Evolutionary conservation across 2,329 filamentous ascomycete genomes (phyloP), one percentile per base, ranked within the genome.

Genomic region (Pseudogymnoascus sp.): DNA sequence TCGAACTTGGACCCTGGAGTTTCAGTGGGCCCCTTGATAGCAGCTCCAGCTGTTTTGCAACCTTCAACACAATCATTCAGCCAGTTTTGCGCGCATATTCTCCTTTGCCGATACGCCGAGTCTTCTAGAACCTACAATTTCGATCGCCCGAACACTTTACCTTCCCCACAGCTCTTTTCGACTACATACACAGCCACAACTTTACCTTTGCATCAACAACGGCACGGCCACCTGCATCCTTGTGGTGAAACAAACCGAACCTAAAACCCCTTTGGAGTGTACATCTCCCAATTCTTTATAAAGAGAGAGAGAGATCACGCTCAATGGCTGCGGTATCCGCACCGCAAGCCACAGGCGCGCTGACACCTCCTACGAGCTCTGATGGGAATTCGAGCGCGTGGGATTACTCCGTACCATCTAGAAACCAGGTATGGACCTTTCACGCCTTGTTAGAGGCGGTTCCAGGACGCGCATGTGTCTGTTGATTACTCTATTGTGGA

Each of bases 251-350:
- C 45, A 52, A 52, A 30, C 45, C 45, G 26, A 52, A 52, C 45
- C 45, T 19, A 30, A 52, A 52, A 52, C 45, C 26, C 26, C 45
- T 30, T 52, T 52, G 45, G 45, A 52, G 45, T 10, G 45, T 30
- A 52, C 30, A 52, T 19, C 45, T 30, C 45, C 45, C 23, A 26
- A 52, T 30, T 52, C 45, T 30, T 52, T 23, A 52, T 52, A 52
- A 52, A 52, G 45, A 30, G 41, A 30, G 45, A 30, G 45, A 52
- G 30, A 52, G 41, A 30, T 52, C 45, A 52, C 45, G 45, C 45
- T 52, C 41, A 34, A 71, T 71, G 70, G 69, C 70, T 69, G 70
- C 68, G 65, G 70, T 71, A 64, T 69, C 70, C 60, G 67, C 68
- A 59, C 66, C 69, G 66, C 70, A 71, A 62, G 69, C 67, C 66